A percentile compares a stretch with the other conserved stretches of the same genome.
Conservation (phyloP, 1,284 basidiomycete genomes). For the Cutaneotrichosporon dermatis region DNA sequence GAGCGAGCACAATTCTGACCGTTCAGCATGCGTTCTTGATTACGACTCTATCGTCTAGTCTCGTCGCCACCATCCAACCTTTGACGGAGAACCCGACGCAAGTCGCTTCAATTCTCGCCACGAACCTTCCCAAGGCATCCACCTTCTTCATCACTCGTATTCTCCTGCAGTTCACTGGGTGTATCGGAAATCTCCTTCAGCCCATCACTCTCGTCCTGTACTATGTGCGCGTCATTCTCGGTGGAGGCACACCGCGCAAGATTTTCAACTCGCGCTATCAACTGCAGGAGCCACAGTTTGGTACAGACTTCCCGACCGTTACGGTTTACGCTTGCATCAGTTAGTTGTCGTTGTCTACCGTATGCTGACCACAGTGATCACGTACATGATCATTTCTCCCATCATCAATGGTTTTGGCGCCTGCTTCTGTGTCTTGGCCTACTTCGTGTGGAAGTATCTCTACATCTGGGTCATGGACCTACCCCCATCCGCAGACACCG, state of each 20-base stretch:
- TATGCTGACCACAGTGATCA: constrained; percentile 51
- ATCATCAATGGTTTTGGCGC: constrained; percentile 88
- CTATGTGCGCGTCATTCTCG: constrained; percentile 59
- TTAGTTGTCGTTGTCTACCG: constrained; percentile 49
- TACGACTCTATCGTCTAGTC: constrained; percentile 63
- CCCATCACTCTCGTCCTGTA: constrained; percentile 60
- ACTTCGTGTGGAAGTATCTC: constrained; percentile 80
- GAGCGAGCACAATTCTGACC: neutral
- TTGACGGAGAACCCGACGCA: constrained; percentile 52
- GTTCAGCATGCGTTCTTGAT: constrained; percentile 60
- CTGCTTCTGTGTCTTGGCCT: constrained; percentile 77
- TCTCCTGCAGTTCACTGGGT: constrained; percentile 51
- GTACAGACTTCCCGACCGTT: constrained; percentile 67
- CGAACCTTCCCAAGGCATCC: constrained; percentile 64
- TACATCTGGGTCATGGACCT: constrained; percentile 76
- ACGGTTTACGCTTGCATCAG: constrained; percentile 75
- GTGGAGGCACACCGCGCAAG: constrained; percentile 51
- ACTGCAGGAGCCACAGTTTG: constrained; percentile 57
- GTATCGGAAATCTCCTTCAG: constrained; percentile 55
- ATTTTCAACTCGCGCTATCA: constrained; percentile 50
- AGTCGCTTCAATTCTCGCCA: constrained; percentile 56
- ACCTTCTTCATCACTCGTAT: constrained; percentile 77
- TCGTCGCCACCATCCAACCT: constrained; percentile 52
- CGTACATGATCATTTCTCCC: constrained; percentile 87
- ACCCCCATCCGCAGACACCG: constrained; percentile 71